Evolutionary conservation across 2,329 filamentous ascomycete genomes (phyloP).

Genomic region (Didymella pinodella): DNA sequence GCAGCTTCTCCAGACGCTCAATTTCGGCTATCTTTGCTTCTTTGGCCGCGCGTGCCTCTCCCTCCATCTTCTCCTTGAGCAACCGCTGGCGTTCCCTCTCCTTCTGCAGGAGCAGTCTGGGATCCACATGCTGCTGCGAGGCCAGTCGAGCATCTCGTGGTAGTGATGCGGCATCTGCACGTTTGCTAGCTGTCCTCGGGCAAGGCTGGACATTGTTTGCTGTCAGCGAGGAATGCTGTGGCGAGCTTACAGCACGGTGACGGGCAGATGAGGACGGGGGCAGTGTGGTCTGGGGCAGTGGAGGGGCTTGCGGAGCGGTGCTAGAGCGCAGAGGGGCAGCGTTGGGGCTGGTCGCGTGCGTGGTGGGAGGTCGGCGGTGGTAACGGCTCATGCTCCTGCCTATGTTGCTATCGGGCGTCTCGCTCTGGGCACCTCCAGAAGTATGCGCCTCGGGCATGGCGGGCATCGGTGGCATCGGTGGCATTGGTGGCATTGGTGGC

Average conservation of each 20-base stretch:
- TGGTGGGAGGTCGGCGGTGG: conserved; percentile 45
- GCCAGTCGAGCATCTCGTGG: conserved; percentile 31
- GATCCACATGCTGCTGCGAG: conserved; percentile 41
- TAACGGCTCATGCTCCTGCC: conserved; percentile 54
- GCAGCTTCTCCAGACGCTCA: conserved; percentile 36
- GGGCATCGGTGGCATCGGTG: conserved; percentile 32
- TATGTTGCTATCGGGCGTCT: conserved; percentile 19
- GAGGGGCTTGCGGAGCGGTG: conserved; percentile 32
- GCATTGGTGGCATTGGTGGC: conserved; percentile 33
- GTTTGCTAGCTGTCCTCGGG: conserved; percentile 36
- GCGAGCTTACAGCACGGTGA: conserved; percentile 41
- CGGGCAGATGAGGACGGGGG: conserved; percentile 29
- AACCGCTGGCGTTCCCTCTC: conserved; percentile 44
- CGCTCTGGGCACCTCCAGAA: conserved; percentile 10
- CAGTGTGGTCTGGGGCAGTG: conserved; percentile 23
- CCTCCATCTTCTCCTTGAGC: conserved; percentile 43
- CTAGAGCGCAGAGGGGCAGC: conserved; percentile 36
- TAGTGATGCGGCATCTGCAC: conserved; percentile 30
- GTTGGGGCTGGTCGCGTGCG: conserved; percentile 37
- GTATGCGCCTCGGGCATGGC: conserved; percentile 12
- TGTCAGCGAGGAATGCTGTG: conserved; percentile 29
- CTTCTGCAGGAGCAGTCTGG: conserved; percentile 42
- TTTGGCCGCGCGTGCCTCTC: conserved; percentile 42
- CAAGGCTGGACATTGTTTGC: conserved; percentile 37
- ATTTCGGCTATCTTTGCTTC: conserved; percentile 44